A percentile compares a stretch with the other conserved stretches of the same genome.
phyloP scores from a whole-genome alignment of 2,329 filamentous ascomycete genomes.

The Claviceps sp. region DNA sequence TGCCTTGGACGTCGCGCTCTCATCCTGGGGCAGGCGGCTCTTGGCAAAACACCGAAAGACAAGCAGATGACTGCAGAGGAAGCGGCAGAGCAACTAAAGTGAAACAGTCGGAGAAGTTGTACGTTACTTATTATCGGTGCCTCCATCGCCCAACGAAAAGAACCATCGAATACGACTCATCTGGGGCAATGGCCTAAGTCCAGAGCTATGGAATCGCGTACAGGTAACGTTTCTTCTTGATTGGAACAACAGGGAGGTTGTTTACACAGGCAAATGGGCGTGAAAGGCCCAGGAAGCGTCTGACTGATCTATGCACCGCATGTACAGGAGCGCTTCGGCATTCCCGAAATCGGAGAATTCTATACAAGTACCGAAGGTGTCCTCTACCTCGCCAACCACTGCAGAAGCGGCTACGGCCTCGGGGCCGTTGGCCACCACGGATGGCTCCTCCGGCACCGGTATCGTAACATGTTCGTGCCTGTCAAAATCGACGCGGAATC shows the following conservation, averaged over 20 bases:
- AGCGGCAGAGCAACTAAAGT: background rate
- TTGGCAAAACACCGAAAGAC: no score
- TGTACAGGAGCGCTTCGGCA: conserved; percentile 4
- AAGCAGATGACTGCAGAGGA: no score
- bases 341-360: conserved; percentile 6
- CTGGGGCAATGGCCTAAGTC: conserved; percentile 6
- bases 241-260: background rate
- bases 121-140: conserved; percentile 3
- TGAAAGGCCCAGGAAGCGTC: no score
- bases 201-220: conserved; percentile 4
- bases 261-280: no score
- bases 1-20: no score
- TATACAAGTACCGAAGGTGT: conserved; percentile 4
- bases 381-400: background rate
- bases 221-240: background rate
- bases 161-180: conserved; percentile 3
- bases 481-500: conserved; percentile 4
- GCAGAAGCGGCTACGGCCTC: background rate
- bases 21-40: no score
- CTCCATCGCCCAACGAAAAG: conserved; percentile 2
- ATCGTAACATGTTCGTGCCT: background rate
- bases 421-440: conserved; percentile 6
- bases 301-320: no score
- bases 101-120: conserved; percentile 4
- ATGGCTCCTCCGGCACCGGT: conserved; percentile 2